Base-by-base conservation (phyloP, 768 basidiomycete genomes). In the Russula abietina region DNA sequence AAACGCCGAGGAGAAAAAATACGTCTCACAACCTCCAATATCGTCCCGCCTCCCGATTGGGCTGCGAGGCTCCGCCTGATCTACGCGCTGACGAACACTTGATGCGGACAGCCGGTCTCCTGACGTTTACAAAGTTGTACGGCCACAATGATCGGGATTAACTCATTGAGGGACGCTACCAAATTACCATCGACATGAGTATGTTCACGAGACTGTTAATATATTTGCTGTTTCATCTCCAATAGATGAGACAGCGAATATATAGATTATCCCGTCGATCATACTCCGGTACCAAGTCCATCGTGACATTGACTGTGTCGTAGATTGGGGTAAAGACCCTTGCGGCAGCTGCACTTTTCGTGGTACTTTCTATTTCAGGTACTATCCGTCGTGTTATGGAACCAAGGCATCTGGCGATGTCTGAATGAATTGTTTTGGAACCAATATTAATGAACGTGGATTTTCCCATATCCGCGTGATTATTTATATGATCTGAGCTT, bases 81-180 rank as follows among this genome's bases (percentile, higher is more conserved):
- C 77, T 98, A 39, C 76, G 78, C 57, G 67, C 68, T 2, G 87
- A 98, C 70, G 91, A 98, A 74, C 94, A 91, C 70, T 98, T 99
- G 97, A 99, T 99, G 97, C 84, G 96, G 61, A 97, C 95, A 2
- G 93, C 97, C 0, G 97, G 96, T 14, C 75, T 98, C 52, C 97
- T 97, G 10, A 98, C 96, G 7, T 99, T 99, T 74, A 87, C 93
- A 36, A 98, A 99, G 76, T 78, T 99, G 24, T 98, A 89, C 70
- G 94, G 89, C 17, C 81, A 96, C 66, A 98, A 98, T 72, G 95
- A 98, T 70, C 73, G 83, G 32, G 80, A 88, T 55, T 77, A 75
- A 26, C 83, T 99, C 80, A 68, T 69, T 22, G 80, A 84, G 58
- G 97, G 94, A 9, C 79, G 74, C 33, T 98, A 98, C 72, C 77